Evolutionary conservation across 2,329 filamentous ascomycete species (phyloP), one percentile per base, ranked within the genome.

Genomic region (Sclerotinia glacialis): DNA sequence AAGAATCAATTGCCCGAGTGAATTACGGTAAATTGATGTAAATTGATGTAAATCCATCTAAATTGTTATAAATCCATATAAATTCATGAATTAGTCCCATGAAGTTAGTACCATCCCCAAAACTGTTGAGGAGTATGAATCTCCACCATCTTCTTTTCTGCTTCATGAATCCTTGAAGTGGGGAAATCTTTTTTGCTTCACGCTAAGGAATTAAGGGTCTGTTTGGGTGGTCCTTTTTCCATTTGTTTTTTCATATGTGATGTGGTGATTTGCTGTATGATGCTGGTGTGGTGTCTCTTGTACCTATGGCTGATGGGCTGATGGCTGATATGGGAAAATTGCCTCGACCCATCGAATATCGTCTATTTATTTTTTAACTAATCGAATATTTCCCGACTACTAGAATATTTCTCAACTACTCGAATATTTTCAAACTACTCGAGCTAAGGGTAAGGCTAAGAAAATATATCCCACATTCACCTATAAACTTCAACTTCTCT

Each of bases 71-170:
- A n/a, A n/a, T n/a, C n/a, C n/a, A n/a, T n/a, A n/a, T n/a, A n/a
- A n/a, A n/a, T n/a, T n/a, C 26, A 53, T 34, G 26, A 34, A 34
- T 31, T n/a, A 0, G 18, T 12, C 16, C 46, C 42, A 58, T 3
- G 8, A 12, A 59, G 56, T 47, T 47, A 47, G 18, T 5, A 5
- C 2, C 18, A 1, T 14, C 16, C 28, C 11, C 31, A 47, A 60
- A 60, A 47, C 42, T 60, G 56, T 60, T 60, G 56, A 59, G 56
- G 21, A 60, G 56, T 34, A 37, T 23, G 31, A 28, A 34, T 47
- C 21, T 16, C 52, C 52, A 54, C 52, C 16, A 46, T 60, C 12
- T 23, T 34, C 42, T 28, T 31, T 47, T 47, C n/a, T n/a, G n/a
- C n/a, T n/a, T 16, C 34, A 31, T 14, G 16, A 11, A 46, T 59